A percentile compares a stretch with the other conserved stretches of the same genome.
phyloP scores from a whole-genome alignment of 176 grass and related monocot genomes.

The Aegilops bicornis region DNA sequence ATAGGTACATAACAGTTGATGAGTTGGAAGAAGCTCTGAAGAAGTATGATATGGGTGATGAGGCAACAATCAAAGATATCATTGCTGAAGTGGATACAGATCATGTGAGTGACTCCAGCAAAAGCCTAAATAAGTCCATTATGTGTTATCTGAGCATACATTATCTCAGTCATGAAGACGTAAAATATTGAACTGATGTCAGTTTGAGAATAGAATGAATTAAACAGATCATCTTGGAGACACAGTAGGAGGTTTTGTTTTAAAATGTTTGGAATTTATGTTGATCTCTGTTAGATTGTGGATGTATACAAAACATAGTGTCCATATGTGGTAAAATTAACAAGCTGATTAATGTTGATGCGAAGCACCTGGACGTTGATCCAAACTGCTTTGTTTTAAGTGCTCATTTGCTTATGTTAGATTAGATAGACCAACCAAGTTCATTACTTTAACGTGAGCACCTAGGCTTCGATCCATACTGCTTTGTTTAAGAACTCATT shows the following conservation, averaged over 20 bases:
- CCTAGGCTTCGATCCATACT: background rate
- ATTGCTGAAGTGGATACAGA: constrained; percentile 98
- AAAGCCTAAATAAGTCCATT: constrained; percentile 5
- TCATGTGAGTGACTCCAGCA: constrained; percentile 47
- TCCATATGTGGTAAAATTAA: background rate
- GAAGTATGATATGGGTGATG: constrained; percentile 97
- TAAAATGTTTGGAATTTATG: background rate
- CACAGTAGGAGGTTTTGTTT: background rate
- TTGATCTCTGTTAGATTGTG: background rate
- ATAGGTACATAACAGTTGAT: constrained; percentile 84
- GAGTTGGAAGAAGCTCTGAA: constrained; percentile 88
- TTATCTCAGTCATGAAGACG: background rate
- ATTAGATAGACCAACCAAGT: background rate
- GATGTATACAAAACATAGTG: background rate
- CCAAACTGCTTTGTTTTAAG: background rate
- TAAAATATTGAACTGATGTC: background rate
- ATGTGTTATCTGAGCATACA: background rate
- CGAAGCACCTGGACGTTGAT: background rate
- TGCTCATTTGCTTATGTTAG: background rate
- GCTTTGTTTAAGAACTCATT: constrained; percentile 4
- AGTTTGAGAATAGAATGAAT: background rate
- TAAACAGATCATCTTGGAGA: background rate
- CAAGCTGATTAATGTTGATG: background rate
- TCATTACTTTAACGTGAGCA: background rate
- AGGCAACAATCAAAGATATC: constrained; percentile 91